These are phyloP conservation scores for Eucalyptus marginata DNA, from an alignment of 345 rosid genomes.

Conservation along the genomic window DNA sequence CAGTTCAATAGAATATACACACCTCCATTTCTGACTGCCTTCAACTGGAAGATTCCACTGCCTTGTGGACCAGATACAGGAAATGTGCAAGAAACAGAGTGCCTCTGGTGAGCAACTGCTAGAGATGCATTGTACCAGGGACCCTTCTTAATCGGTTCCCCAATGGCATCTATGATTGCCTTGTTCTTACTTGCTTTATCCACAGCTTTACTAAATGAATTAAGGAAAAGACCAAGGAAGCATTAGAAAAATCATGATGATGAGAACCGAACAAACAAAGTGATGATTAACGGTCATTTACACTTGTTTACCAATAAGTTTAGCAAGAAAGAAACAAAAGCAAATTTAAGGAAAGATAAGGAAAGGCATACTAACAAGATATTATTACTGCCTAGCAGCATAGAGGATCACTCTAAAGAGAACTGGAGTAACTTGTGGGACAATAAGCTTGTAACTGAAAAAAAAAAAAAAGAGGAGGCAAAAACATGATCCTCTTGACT, in stretches of 20 bases:
- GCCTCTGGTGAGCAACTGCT: slow-evolving; percentile 84
- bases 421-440: neutral
- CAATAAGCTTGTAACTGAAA: neutral
- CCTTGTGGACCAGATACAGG: slow-evolving; percentile 80
- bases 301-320: neutral
- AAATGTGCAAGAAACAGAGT: slow-evolving; percentile 86
- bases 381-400: neutral
- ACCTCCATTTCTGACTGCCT: slow-evolving; percentile 84
- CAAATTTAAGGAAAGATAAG: neutral
- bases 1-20: neutral
- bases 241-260: neutral
- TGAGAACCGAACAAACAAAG: neutral
- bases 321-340: neutral
- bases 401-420: neutral
- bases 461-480: neutral
- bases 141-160: slow-evolving; percentile 88
- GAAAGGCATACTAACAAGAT: neutral
- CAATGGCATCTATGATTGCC: slow-evolving; percentile 66
- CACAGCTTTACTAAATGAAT: slow-evolving; percentile 66
- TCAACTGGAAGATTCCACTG: slow-evolving; percentile 63
- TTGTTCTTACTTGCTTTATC: slow-evolving; percentile 66
- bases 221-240: neutral
- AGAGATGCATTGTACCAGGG: slow-evolving; percentile 97
- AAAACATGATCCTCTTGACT: neutral
- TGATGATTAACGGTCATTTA: neutral